These are phyloP conservation scores for Fusarium buharicum DNA, from an alignment of 2,329 filamentous ascomycete species.

Conservation along the genomic window DNA sequence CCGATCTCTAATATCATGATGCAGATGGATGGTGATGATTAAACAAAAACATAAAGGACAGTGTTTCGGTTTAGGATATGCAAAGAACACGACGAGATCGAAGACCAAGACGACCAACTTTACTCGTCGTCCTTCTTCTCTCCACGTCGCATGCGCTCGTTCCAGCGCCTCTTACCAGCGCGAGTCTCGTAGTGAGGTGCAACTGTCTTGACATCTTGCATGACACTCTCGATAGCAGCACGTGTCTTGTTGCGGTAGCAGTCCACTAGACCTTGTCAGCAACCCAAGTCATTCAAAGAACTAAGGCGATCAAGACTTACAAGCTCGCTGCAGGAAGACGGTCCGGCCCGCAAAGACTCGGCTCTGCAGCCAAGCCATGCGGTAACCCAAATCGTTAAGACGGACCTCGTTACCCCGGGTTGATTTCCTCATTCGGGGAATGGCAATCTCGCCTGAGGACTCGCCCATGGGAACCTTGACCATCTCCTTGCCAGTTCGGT, in stretches of 20 bases:
- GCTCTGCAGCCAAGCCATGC: slow-evolving; percentile 97
- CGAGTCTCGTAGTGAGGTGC: slow-evolving; percentile 91
- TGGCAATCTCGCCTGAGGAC: slow-evolving; percentile 77
- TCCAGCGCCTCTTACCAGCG: slow-evolving; percentile 82
- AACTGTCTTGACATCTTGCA: slow-evolving; percentile 77
- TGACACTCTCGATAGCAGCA: slow-evolving; percentile 79
- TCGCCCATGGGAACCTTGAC: slow-evolving; percentile 73
- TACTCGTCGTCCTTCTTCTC: slow-evolving; percentile 48
- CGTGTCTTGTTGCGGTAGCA: slow-evolving; percentile 94
- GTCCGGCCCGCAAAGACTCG: slow-evolving; percentile 87
- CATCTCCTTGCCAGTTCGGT: slow-evolving; percentile 52
- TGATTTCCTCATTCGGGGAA: slow-evolving; percentile 77
- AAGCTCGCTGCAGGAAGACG: slow-evolving; percentile 88
- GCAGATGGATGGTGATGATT: slow-evolving; percentile 6
- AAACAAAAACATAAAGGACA: slow-evolving; percentile 23
- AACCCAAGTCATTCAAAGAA: not conserved
- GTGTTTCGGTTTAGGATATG: slow-evolving; percentile 11
- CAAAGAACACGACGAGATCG: not conserved
- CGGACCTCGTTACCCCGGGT: slow-evolving; percentile 85
- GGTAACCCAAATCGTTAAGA: slow-evolving; percentile 90
- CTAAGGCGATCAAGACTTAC: slow-evolving; percentile 67
- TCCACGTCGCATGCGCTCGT: slow-evolving; percentile 62
- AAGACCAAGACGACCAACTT: not conserved
- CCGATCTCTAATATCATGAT: slow-evolving; percentile 33
- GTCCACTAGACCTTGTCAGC: slow-evolving; percentile 71